phyloP scores from a whole-genome alignment of 306 rosid genomes.

The Neltuma alba region DNA sequence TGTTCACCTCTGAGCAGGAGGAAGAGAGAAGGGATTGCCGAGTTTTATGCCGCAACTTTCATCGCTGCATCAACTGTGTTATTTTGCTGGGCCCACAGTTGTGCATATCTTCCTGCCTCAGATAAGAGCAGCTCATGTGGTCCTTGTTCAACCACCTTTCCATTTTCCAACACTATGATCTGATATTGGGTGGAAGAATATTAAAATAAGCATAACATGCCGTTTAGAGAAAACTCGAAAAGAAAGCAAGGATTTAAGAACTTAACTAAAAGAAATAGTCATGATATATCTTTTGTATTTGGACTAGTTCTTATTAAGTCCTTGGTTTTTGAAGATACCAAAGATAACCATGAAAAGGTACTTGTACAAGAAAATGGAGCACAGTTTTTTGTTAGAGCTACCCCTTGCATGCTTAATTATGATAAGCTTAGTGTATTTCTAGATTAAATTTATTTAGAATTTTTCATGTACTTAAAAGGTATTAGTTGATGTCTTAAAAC shows the following conservation, averaged over 20 bases:
- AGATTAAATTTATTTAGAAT: background rate
- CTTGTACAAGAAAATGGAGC: background rate
- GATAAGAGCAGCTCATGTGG: constrained; percentile 85
- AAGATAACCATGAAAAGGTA: background rate
- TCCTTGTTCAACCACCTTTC: constrained; percentile 93
- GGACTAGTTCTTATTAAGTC: background rate
- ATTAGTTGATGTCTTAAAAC: background rate
- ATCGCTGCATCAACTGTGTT: constrained; percentile 70
- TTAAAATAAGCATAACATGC: background rate
- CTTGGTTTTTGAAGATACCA: background rate
- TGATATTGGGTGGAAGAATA: constrained; percentile 38
- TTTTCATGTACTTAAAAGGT: background rate
- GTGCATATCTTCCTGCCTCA: constrained; percentile 91
- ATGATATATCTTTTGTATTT: background rate
- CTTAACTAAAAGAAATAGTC: background rate
- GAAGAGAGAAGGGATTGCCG: constrained; percentile 2
- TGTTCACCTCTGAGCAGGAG: background rate
- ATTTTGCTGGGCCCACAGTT: constrained; percentile 97
- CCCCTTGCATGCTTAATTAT: background rate
- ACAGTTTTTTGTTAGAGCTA: background rate
- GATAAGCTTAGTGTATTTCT: background rate
- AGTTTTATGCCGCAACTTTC: constrained; percentile 48
- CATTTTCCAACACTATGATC: constrained; percentile 93
- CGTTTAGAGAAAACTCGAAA: background rate
- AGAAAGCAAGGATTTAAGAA: background rate